These are phyloP conservation scores for Physaria fendleri DNA, from an alignment of 345 rosid genomes.

Conservation along the genomic window DNA sequence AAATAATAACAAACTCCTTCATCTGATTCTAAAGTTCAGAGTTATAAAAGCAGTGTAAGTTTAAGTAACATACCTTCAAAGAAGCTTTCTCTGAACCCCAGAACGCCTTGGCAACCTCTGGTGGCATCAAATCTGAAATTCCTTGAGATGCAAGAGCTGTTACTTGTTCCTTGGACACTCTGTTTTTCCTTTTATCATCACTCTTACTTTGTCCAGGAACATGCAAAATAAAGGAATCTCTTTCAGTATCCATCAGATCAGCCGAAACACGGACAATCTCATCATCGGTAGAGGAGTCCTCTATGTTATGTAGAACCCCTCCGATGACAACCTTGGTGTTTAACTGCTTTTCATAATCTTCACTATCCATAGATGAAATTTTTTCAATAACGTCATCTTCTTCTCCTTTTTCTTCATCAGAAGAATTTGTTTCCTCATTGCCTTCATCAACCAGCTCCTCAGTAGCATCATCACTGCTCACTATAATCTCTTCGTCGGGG, in stretches of 20 bases:
- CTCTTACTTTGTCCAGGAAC: slow-evolving; percentile 39
- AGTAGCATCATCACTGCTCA: slow-evolving; percentile 46
- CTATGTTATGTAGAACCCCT: slow-evolving; percentile 80
- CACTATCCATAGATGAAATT: slow-evolving; percentile 40
- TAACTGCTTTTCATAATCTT: slow-evolving; percentile 49
- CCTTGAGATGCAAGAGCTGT: slow-evolving; percentile 80
- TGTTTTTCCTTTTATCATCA: slow-evolving; percentile 41
- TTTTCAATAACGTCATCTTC: slow-evolving; percentile 51
- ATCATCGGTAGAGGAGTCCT: slow-evolving; percentile 56
- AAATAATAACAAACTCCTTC: not conserved
- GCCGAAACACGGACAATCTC: slow-evolving; percentile 74
- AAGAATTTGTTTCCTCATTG: slow-evolving; percentile 37
- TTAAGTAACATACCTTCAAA: slow-evolving; percentile 53
- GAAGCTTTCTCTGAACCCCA: slow-evolving; percentile 70
- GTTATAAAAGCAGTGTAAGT: not conserved
- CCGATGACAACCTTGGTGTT: slow-evolving; percentile 79
- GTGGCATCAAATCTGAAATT: slow-evolving; percentile 86
- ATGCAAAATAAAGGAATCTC: slow-evolving; percentile 73
- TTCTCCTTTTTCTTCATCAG: slow-evolving; percentile 43
- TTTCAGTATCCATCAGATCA: slow-evolving; percentile 51
- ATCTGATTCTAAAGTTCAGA: not conserved
- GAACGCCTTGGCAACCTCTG: slow-evolving; percentile 81
- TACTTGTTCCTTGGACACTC: slow-evolving; percentile 51
- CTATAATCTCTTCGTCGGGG: slow-evolving; percentile 49
- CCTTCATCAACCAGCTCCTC: slow-evolving; percentile 59